Evolutionary conservation across 805 yeast genomes (phyloP).

Genomic region (Ogataea minuta): DNA sequence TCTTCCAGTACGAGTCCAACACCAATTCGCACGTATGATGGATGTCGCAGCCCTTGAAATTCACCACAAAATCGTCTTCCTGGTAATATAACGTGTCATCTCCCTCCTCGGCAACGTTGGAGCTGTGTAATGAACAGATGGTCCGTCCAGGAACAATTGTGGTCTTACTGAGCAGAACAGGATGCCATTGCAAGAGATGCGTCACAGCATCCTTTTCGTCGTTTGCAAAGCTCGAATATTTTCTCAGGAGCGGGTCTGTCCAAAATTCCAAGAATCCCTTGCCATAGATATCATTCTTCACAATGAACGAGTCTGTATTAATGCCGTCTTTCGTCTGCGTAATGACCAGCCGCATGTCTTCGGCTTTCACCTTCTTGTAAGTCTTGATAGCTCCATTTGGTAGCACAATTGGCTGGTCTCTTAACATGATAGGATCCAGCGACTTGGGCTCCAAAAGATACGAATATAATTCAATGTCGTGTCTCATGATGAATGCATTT

Average conservation of each 20-base stretch:
- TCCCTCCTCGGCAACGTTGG: constrained; percentile 33
- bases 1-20: constrained; percentile 38
- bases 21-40: constrained; percentile 52
- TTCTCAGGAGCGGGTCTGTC: constrained; percentile 68
- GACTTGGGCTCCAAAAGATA: constrained; percentile 60
- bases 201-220: constrained; percentile 68
- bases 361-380: constrained; percentile 55
- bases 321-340: constrained; percentile 68
- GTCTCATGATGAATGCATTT: constrained; percentile 72
- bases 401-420: constrained; percentile 71
- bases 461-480: constrained; percentile 55
- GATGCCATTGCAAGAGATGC: constrained; percentile 96
- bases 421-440: constrained; percentile 60
- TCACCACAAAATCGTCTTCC: constrained; percentile 66
- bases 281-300: constrained; percentile 63
- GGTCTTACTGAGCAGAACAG: constrained; percentile 67
- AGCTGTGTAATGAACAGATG: constrained; percentile 45
- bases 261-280: constrained; percentile 75
- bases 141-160: constrained; percentile 67
- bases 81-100: constrained; percentile 51
- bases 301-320: constrained; percentile 68
- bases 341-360: constrained; percentile 55
- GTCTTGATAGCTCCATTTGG: constrained; percentile 69
- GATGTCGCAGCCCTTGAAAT: constrained; percentile 56
- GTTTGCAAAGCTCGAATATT: constrained; percentile 58